Base-by-base conservation (phyloP, 305 asterid species). In the Solanum aculeatissimum region DNA sequence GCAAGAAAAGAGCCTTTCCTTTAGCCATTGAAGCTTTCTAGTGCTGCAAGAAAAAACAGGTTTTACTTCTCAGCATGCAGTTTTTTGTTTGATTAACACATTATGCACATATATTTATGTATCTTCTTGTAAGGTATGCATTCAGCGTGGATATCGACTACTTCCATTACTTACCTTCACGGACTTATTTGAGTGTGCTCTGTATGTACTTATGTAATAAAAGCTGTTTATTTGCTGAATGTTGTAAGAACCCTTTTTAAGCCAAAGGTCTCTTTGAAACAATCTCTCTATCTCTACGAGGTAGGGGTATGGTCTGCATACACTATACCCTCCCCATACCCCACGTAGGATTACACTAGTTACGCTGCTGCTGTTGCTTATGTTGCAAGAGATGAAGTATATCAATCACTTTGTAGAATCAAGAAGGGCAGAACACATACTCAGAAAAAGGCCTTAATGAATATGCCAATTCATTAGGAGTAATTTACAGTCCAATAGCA, bases 1-100 rank as follows among this genome's bases (percentile, higher is more conserved):
- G 84, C 85, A 90, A 86, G 88, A 93, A 68, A 60, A 69, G 88
- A 47, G 86, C 89, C 57, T 69, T 89, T 82, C 88, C 88, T 86
- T 90, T 87, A 38, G 63, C 88, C 88, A 15, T 57, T 84, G 87
- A 92, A 71, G 57, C 85, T 35, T 74, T 47, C 66, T 42, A 38
- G 70, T 53, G 68, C 25, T 21, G 77, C 83, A 90, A 82, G 72
- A 87, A 86, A 86, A 74, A 18, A 16, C 7, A 29, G 49, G 21
- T 38, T 23, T 82, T 80, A 79, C 75, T 75, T 88, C 66, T 62
- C 74, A 42, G 43, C 25, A 16, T 79, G 45, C 23, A 42, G 38
- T 60, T 65, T 62, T 81, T 81, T n/a, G 75, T 81, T 23, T 81
- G 84, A 81, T 40, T 11, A 21, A 63, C 51, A 40, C 58, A 43